Percentiles rank a stretch among this genome's conserved stretches.
These are phyloP conservation scores for Lipomyces oligophaga DNA, from an alignment of 805 yeast species.

Conservation along the genomic window DNA sequence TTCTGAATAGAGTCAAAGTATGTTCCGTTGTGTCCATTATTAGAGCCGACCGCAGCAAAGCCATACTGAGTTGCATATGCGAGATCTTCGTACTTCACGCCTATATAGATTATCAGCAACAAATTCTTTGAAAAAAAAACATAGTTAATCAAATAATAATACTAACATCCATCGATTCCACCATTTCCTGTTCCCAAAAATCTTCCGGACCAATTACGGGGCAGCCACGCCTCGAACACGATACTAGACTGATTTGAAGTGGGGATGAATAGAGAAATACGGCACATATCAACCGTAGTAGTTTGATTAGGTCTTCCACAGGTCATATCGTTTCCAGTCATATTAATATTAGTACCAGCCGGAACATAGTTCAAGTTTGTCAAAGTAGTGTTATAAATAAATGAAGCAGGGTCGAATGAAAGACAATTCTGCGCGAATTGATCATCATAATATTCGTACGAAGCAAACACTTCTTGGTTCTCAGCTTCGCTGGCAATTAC, in stretches of 20 bases:
- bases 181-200: slow-evolving; percentile 4
- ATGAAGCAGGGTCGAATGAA: neutral
- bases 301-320: slow-evolving; percentile 5
- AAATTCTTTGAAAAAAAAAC: neutral
- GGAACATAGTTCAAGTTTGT: slow-evolving; percentile 2
- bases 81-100: slow-evolving; percentile 7
- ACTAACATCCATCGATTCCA: slow-evolving; percentile 6
- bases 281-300: slow-evolving; percentile 5
- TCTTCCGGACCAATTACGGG: slow-evolving; percentile 2
- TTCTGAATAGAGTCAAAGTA: slow-evolving; percentile 3
- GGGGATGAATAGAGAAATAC: slow-evolving; percentile 2
- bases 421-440: slow-evolving; percentile 4
- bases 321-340: slow-evolving; percentile 4
- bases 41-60: slow-evolving; percentile 4
- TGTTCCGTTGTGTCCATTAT: slow-evolving; percentile 6
- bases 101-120: neutral
- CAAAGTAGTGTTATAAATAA: slow-evolving; percentile 3
- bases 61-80: slow-evolving; percentile 6
- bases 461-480: slow-evolving; percentile 1
- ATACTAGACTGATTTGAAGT: slow-evolving; percentile 6
- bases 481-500: neutral
- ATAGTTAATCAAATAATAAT: neutral
- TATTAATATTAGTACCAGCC: slow-evolving; percentile 1
- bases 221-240: slow-evolving; percentile 7
- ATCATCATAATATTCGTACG: neutral